Base-by-base conservation (phyloP, 2,329 filamentous ascomycete genomes). In the Metarhizium robertsii region DNA sequence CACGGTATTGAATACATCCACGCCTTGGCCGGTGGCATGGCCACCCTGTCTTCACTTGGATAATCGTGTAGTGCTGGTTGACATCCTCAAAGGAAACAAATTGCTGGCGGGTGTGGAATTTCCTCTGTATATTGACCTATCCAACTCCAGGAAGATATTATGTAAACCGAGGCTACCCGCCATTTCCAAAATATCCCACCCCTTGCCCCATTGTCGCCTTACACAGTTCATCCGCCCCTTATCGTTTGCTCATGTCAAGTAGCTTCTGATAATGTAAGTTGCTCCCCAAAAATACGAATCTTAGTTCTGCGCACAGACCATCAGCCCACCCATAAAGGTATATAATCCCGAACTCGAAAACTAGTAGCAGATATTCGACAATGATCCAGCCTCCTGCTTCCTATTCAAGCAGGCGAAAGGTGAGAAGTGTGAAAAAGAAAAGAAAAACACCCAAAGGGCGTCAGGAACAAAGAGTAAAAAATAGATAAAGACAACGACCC, bases 341-440 rank as follows among this genome's bases (percentile, higher is more conserved):
- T 48, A 48, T 48, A 46, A 48, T 29, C 20, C 45, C 13, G 42
- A 48, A 30, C 25, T n/a, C 8, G 4, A 30, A 30, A 48, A 10
- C 30, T 11, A 29, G 25, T 4, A 48, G 3, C 20, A 38, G 25
- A 46, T 14, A 34, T 18, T 53, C 36, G 46, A 56, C 50, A 29
- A 42, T 50, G 45, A 53, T 50, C 54, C 50, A 45, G 54, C 51
- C 43, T 50, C 45, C 50, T 49, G 43, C 50, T 50, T 43, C 36
- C 50, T 53, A 5, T 50, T 18, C 30, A 36, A 47, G 11, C 29
- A 49, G 30, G 10, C 25, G 32, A 43, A 49, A 16, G n/a, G 16
- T 1, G 11, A 43, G 4, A 25, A 29, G 29, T 14, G 25, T 25
- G 25, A 18, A 18, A 20, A 20, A 42, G 36, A 25, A 29, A 42